Percentiles rank a stretch among this genome's conserved stretches.
phyloP scores from a whole-genome alignment of 2,329 filamentous ascomycete species.

The Alternaria hordeiaustralica region DNA sequence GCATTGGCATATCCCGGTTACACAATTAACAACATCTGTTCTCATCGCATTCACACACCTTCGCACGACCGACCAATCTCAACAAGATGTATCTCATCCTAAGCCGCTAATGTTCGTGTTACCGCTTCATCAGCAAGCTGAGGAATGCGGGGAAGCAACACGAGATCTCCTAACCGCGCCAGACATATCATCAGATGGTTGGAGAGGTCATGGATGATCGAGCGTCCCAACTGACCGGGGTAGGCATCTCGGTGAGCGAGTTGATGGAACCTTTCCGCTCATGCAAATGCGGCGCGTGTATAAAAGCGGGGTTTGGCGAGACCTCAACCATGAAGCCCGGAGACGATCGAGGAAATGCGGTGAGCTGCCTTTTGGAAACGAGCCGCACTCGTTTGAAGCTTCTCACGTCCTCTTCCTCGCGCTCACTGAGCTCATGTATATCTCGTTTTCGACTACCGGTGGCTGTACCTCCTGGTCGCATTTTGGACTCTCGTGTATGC shows the following conservation, averaged over 20 bases:
- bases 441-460: background rate
- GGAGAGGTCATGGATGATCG: too few species aligned
- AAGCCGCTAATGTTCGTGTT: background rate
- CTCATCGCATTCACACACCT: background rate
- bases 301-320: too few species aligned
- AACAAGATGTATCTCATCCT: too few species aligned
- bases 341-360: too few species aligned
- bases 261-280: too few species aligned
- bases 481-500: background rate
- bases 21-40: background rate
- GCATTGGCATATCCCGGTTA: background rate
- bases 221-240: too few species aligned
- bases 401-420: background rate
- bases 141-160: constrained; percentile 8
- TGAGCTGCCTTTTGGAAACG: too few species aligned
- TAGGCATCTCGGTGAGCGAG: too few species aligned
- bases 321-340: too few species aligned
- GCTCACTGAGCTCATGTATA: rapidly evolving
- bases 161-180: constrained; percentile 2
- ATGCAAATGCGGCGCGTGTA: too few species aligned
- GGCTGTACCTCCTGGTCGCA: background rate
- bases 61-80: too few species aligned
- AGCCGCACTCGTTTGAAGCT: background rate
- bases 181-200: background rate
- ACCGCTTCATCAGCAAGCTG: background rate